Conservation (phyloP, 768 basidiomycete species). For the Chlorophyllum brunneum region DNA sequence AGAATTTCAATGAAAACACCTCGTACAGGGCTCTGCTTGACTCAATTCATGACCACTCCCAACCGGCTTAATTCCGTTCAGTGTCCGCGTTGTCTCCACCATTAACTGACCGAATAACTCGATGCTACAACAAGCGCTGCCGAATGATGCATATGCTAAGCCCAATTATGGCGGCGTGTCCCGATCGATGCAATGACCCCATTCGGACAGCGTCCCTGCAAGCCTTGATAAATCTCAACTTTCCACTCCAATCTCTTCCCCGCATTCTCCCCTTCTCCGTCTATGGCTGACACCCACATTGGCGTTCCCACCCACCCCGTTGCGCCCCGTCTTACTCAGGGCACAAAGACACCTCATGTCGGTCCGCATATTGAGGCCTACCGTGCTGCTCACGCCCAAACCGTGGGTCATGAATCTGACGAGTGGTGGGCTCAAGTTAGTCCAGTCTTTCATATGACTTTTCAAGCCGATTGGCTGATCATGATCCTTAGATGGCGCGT, state of each 20-base stretch:
- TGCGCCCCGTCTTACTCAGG: constrained; percentile 65
- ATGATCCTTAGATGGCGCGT: constrained; percentile 51
- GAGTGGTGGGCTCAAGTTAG: constrained; percentile 85
- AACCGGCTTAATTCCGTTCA: constrained; percentile 23
- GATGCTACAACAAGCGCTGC: too few species aligned
- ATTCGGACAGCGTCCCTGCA: not conserved
- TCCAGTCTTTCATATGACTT: not conserved
- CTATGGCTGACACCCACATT: constrained; percentile 37
- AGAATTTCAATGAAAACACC: too few species aligned
- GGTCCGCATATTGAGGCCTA: constrained; percentile 81
- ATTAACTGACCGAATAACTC: constrained; percentile 11
- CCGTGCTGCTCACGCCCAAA: constrained; percentile 57
- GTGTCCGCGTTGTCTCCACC: constrained; percentile 24
- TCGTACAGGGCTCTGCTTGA: too few species aligned
- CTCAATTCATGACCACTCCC: not conserved
- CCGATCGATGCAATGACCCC: constrained; percentile 5
- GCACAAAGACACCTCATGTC: constrained; percentile 68
- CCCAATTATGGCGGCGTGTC: not conserved
- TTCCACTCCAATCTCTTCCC: constrained; percentile 13
- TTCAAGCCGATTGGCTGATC: constrained; percentile 5
- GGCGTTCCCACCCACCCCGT: constrained; percentile 58
- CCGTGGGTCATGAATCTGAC: constrained; percentile 75
- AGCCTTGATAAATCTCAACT: not conserved
- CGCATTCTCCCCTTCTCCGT: constrained; percentile 16
- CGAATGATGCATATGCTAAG: not conserved